Percentiles rank a stretch among this genome's conserved stretches.
Conservation (phyloP, 805 yeast species). For the Teunomyces stri region DNA sequence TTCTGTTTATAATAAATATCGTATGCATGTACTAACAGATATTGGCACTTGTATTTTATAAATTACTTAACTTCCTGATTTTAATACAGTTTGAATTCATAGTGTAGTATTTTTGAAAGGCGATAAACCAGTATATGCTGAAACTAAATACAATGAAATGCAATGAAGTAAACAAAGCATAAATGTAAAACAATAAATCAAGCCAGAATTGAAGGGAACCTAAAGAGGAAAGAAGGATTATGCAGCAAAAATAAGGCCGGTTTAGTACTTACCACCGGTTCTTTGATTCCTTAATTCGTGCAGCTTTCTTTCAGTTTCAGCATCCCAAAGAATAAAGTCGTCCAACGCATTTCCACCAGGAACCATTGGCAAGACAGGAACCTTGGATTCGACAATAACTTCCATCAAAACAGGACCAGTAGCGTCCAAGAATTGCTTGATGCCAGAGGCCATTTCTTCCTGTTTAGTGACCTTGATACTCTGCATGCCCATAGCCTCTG, state of each 20-base stretch:
- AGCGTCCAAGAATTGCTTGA: constrained; percentile 66
- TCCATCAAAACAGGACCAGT: constrained; percentile 87
- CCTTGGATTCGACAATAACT: constrained; percentile 86
- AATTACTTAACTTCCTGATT: too few relatives aligned
- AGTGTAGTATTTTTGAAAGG: not conserved
- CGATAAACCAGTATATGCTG: constrained; percentile 2
- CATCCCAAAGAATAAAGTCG: constrained; percentile 86
- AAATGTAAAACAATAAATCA: constrained; percentile 2
- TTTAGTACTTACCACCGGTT: constrained; percentile 66
- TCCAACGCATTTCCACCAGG: constrained; percentile 94
- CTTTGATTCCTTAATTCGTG: constrained; percentile 58
- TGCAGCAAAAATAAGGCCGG: not conserved
- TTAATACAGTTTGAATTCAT: not conserved
- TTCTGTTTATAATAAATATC: too few relatives aligned
- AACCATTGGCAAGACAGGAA: constrained; percentile 97
- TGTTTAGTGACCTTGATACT: constrained; percentile 74
- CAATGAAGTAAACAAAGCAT: not conserved
- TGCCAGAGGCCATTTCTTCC: constrained; percentile 50
- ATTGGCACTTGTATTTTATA: too few relatives aligned
- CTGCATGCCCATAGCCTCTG: constrained; percentile 90
- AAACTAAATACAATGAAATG: not conserved
- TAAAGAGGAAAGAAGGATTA: not conserved
- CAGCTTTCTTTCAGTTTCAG: constrained; percentile 73
- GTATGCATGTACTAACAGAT: too few relatives aligned
- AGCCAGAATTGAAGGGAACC: constrained; percentile 2